Percentiles rank a stretch among this genome's conserved stretches.
Conservation (phyloP, 2,329 filamentous ascomycete species). For the Beauveria rudraprayagi region DNA sequence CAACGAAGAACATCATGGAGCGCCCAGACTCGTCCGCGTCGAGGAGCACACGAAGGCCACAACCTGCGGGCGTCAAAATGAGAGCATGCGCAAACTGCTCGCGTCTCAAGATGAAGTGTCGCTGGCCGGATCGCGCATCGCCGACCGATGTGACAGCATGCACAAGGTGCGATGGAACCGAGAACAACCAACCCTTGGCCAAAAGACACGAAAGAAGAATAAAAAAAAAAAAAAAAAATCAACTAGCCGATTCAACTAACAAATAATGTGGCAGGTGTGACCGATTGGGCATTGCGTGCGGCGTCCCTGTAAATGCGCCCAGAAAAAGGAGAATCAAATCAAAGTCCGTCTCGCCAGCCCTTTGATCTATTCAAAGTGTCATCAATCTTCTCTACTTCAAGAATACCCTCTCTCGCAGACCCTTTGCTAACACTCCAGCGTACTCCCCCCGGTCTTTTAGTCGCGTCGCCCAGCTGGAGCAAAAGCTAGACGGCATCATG, state of each 20-base stretch:
- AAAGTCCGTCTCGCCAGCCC: constrained; percentile 14
- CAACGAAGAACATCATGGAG: not conserved
- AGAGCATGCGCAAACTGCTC: constrained; percentile 2
- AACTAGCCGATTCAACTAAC: not conserved
- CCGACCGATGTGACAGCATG: not conserved
- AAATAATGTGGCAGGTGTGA: constrained; percentile 14
- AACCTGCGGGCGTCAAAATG: not conserved
- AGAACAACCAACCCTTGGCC: not conserved
- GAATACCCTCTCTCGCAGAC: too few species aligned
- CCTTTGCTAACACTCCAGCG: too few species aligned
- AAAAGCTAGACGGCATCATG: constrained; percentile 24
- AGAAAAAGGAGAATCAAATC: constrained; percentile 19
- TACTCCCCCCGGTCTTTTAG: constrained; percentile 7
- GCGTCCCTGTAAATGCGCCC: constrained; percentile 17
- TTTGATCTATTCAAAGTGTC: too few species aligned
- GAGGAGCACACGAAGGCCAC: not conserved
- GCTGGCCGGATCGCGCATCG: not conserved
- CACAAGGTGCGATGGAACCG: not conserved
- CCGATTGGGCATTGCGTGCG: constrained; percentile 18
- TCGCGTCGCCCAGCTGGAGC: constrained; percentile 22
- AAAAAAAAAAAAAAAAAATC: too few species aligned
- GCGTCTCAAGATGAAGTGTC: constrained; percentile 7
- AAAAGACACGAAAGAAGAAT: too few species aligned
- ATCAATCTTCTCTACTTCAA: too few species aligned
- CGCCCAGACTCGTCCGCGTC: not conserved